These are phyloP conservation scores for Malus hybrid DNA, from an alignment of 331 rosid species.

Conservation along the genomic window DNA sequence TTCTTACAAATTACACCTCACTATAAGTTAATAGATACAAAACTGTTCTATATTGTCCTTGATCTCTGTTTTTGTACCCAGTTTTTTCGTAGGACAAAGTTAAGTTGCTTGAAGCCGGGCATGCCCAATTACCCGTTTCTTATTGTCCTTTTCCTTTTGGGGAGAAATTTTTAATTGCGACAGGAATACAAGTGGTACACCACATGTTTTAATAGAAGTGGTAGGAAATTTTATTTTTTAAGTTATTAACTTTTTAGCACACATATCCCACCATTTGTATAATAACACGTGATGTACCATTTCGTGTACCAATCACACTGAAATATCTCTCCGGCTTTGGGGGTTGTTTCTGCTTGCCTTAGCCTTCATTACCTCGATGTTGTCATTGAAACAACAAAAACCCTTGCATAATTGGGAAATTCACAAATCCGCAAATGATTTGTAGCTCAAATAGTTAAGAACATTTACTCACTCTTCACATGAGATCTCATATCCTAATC, in stretches of 20 bases:
- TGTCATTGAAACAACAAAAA: background rate
- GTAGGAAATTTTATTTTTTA: too few species aligned
- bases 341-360: background rate
- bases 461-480: background rate
- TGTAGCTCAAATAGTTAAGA: background rate
- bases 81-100: background rate
- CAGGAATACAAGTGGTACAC: too few species aligned
- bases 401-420: background rate
- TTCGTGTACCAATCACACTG: too few species aligned
- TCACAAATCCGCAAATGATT: background rate
- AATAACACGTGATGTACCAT: too few species aligned
- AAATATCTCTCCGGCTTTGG: background rate
- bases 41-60: background rate
- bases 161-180: too few species aligned
- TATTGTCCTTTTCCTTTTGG: background rate
- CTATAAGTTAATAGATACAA: background rate
- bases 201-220: too few species aligned
- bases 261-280: too few species aligned
- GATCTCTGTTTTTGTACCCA: background rate
- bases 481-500: background rate
- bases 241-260: too few species aligned
- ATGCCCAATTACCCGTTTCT: too few species aligned
- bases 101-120: background rate
- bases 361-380: background rate
- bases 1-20: background rate